A percentile compares a stretch with the other conserved stretches of the same genome.
phyloP scores from a whole-genome alignment of 2,329 filamentous ascomycete species.

The Pestalotiopsis sp. region DNA sequence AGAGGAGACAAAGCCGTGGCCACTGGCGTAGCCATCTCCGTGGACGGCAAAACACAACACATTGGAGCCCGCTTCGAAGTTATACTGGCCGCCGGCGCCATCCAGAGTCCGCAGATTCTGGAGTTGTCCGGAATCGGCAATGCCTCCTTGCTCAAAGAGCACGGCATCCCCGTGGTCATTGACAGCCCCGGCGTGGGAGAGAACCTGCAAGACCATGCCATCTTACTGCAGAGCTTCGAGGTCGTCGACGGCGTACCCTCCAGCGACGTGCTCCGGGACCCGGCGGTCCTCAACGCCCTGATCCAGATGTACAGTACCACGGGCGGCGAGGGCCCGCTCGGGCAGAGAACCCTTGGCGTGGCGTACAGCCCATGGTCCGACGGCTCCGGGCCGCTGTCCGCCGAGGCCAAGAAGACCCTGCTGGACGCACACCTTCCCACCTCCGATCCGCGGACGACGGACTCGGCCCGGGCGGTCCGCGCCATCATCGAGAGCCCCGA shows the following conservation, averaged over 20 bases:
- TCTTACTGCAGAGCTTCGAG: constrained; percentile 41
- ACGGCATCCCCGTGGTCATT: constrained; percentile 40
- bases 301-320: constrained; percentile 39
- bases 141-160: constrained; percentile 39
- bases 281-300: constrained; percentile 32
- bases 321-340: constrained; percentile 34
- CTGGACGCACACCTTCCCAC: constrained; percentile 27
- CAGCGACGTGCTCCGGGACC: constrained; percentile 37
- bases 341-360: constrained; percentile 41
- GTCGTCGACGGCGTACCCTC: constrained; percentile 40
- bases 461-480: constrained; percentile 25
- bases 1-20: constrained; percentile 29
- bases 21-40: constrained; percentile 36
- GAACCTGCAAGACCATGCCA: constrained; percentile 48
- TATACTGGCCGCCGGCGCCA: constrained; percentile 43
- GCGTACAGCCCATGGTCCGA: constrained; percentile 39
- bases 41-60: constrained; percentile 17
- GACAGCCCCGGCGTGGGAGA: constrained; percentile 48
- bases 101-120: constrained; percentile 38
- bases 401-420: constrained; percentile 27
- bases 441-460: constrained; percentile 8
- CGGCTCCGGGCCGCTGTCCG: constrained; percentile 26
- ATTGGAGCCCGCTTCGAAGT: constrained; percentile 34
- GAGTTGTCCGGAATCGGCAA: constrained; percentile 41
- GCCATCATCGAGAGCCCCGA: constrained; percentile 27